phyloP scores from a whole-genome alignment of 768 basidiomycete species.

The Tulasnella sp. region DNA sequence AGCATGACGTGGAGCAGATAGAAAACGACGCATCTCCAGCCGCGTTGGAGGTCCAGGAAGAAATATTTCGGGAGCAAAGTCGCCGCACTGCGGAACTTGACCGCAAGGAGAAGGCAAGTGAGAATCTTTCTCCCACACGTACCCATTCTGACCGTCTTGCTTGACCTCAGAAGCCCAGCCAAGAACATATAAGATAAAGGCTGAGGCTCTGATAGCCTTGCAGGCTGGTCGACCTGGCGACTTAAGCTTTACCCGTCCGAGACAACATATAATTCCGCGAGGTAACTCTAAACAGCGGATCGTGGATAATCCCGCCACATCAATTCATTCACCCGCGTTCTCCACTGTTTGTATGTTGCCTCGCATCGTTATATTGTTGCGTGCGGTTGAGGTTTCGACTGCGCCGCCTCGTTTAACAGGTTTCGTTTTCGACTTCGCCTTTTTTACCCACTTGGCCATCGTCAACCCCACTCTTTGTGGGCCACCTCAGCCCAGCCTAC shows the following conservation, averaged over 20 bases:
- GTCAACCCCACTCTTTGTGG: neutral
- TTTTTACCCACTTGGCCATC: neutral
- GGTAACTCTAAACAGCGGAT: neutral
- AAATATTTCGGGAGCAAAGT: slow-evolving; percentile 15
- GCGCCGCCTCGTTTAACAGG: neutral
- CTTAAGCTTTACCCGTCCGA: neutral
- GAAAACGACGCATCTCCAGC: slow-evolving; percentile 39
- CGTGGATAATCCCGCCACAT: neutral
- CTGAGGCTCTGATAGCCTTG: neutral
- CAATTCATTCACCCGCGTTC: neutral
- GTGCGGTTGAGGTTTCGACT: neutral
- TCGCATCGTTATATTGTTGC: neutral
- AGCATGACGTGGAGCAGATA: slow-evolving; percentile 52
- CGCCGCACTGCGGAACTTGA: neutral
- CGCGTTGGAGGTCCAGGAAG: slow-evolving; percentile 12
- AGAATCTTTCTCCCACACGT: neutral
- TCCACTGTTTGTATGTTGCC: neutral
- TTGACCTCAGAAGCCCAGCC: too few relatives aligned
- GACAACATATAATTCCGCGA: neutral
- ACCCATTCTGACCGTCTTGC: neutral
- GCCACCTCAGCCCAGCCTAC: neutral
- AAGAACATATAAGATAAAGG: too few relatives aligned
- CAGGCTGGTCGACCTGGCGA: neutral
- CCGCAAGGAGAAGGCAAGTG: neutral
- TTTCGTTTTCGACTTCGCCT: neutral